Evolutionary conservation across 345 rosid species (phyloP), one percentile per base, ranked within the genome.

Genomic region (Stellera chamaejasme): DNA sequence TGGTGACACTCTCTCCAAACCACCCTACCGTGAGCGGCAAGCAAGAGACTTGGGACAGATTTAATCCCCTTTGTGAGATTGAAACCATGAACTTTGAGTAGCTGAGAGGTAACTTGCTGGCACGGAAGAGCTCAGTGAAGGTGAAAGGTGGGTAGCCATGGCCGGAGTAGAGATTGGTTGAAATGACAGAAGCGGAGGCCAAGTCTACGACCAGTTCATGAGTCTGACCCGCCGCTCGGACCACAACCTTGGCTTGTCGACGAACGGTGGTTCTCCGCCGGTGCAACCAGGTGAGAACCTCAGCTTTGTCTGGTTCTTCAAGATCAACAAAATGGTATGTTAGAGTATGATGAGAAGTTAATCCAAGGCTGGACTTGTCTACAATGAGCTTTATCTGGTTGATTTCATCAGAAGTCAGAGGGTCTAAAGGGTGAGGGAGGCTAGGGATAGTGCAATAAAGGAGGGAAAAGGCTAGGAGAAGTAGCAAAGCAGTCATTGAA

Each of bases 1-100:
- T 75, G 5, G 78, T 72, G 11, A 53, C 69, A 11, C 26, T 51
- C 63, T 82, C 83, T 2, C 92, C 95, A 25, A 74, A 84, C 92
- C 95, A 90, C 14, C 97, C 97, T 2, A 82, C 73, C 2, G 90
- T 79, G 59, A 86, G 72, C 41, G 90, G 80, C 19, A 78, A 45
- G 60, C 95, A 90, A 56, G 83, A 83, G 50, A 89, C 82, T 69
- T 86, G 84, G 0, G 86, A 81, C 50, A 82, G 23, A 54, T 84
- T 80, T 50, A 82, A 52, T 3, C 74, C 74, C 51, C 92, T 66
- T 13, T 48, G 56, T 23, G 8, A 19, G 25, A 82, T 74, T 11
- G 90, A 80, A 10, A 68, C 58, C 48, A 46, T 56, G 73, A 90
- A 86, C 1, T 75, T 65, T 0, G 79, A 69, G 56, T 80, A 72